phyloP scores from a whole-genome alignment of 345 rosid species.

The Physaria fendleri region DNA sequence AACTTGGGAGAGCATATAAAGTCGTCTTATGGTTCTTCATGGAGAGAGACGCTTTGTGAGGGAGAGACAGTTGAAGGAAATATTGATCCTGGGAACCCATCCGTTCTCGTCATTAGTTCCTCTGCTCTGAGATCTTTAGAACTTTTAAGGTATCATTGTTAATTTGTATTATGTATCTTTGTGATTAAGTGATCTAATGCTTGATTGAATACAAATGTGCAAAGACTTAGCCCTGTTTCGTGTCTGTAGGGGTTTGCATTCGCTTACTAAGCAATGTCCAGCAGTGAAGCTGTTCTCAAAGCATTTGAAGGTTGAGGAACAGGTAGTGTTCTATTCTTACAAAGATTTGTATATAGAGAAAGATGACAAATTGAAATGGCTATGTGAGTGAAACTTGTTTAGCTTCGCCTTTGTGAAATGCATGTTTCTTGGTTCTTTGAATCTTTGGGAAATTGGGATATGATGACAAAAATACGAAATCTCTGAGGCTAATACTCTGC shows the following conservation, averaged over 20 bases:
- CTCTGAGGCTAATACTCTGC: conserved; percentile 31
- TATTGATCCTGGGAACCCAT: conserved; percentile 60
- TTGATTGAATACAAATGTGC: background rate
- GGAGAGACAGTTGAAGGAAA: conserved; percentile 43
- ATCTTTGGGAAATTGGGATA: conserved; percentile 30
- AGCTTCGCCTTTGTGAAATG: background rate
- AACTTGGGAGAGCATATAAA: conserved; percentile 46
- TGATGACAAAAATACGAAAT: conserved; percentile 29
- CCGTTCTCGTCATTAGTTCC: conserved; percentile 53
- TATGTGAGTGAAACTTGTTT: background rate
- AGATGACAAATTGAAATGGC: background rate
- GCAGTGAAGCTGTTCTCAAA: conserved; percentile 76
- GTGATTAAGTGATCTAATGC: background rate
- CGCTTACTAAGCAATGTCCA: conserved; percentile 60
- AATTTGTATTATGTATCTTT: background rate
- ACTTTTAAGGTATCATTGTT: conserved; percentile 43
- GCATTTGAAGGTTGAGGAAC: conserved; percentile 88
- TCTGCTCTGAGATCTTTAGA: conserved; percentile 78
- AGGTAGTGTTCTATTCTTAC: conserved; percentile 40
- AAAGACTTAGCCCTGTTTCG: background rate
- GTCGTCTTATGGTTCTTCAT: conserved; percentile 49
- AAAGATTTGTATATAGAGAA: background rate
- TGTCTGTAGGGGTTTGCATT: conserved; percentile 53
- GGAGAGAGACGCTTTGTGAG: conserved; percentile 57
- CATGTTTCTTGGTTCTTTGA: background rate